Percentiles rank a stretch among this genome's conserved stretches.
phyloP scores from a whole-genome alignment of 768 basidiomycete species.

The Dacryopinax primogenitus region DNA sequence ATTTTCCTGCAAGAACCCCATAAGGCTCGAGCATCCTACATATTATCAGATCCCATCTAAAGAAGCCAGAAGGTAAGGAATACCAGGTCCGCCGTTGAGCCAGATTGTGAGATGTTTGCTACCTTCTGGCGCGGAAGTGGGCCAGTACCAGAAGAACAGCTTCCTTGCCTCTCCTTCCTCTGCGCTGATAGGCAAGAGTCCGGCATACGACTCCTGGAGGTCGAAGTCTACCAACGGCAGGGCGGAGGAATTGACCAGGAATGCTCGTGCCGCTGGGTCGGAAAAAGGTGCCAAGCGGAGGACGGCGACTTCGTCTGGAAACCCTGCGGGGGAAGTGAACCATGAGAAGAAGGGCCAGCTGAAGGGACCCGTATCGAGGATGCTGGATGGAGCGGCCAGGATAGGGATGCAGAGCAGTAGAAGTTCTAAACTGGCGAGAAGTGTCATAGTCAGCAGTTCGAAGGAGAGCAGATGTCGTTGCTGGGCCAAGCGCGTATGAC shows the following conservation, averaged over 20 bases:
- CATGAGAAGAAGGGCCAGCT: constrained; percentile 4
- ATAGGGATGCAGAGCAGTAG: neutral
- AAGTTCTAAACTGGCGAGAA: neutral
- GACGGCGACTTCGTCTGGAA: neutral
- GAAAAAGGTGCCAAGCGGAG: neutral
- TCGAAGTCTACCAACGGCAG: neutral
- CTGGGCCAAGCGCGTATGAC: no score
- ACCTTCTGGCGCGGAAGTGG: constrained; percentile 2
- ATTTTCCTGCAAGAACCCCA: constrained; percentile 2
- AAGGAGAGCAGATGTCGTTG: neutral
- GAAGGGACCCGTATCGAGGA: neutral
- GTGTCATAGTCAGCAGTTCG: neutral
- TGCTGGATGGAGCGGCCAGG: neutral
- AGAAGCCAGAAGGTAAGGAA: neutral
- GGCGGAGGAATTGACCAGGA: neutral
- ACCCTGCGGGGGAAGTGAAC: neutral
- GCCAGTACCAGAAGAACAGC: constrained; percentile 14
- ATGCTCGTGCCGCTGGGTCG: neutral
- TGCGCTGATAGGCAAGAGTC: neutral
- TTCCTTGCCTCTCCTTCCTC: constrained; percentile 4
- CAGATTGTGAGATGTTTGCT: constrained; percentile 9
- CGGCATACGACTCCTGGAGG: neutral
- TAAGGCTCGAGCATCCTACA: constrained; percentile 1
- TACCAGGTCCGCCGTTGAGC: constrained; percentile 7
- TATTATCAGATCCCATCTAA: neutral